phyloP scores from a whole-genome alignment of 2,329 filamentous ascomycete genomes.

The Exophiala sp. region DNA sequence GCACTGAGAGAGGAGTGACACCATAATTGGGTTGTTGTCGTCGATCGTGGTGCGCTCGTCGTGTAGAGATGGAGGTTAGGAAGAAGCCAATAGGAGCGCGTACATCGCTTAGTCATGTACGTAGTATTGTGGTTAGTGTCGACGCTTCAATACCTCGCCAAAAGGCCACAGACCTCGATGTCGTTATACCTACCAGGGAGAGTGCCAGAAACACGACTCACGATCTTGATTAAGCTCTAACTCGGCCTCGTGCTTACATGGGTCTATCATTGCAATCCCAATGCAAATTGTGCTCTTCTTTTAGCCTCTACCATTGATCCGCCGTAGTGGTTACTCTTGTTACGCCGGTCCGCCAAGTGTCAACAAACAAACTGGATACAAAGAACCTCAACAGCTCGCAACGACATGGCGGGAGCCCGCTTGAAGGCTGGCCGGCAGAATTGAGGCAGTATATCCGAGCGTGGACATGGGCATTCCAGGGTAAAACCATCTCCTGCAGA shows the following conservation, averaged over 20 bases:
- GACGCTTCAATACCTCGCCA: neutral
- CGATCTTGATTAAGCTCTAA: too few relatives aligned
- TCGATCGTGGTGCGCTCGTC: neutral
- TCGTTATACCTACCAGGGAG: too few relatives aligned
- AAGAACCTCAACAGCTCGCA: neutral
- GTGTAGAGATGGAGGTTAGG: neutral
- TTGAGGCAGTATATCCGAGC: neutral
- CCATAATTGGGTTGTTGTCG: neutral
- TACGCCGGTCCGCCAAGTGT: too few relatives aligned
- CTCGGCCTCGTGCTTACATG: too few relatives aligned
- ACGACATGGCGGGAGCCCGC: neutral
- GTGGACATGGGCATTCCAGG: slow-evolving; percentile 41
- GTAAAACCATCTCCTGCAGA: slow-evolving; percentile 33
- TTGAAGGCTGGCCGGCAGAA: neutral
- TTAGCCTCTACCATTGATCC: too few relatives aligned
- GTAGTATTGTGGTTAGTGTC: neutral
- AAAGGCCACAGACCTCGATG: too few relatives aligned
- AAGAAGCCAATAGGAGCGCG: neutral
- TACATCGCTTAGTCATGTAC: neutral
- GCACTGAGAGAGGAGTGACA: neutral
- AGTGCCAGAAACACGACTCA: too few relatives aligned
- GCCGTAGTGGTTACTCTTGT: neutral
- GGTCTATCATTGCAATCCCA: too few relatives aligned
- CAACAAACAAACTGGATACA: slow-evolving; percentile 1
- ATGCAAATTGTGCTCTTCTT: too few relatives aligned